Conservation (phyloP, 495 filamentous ascomycete species). For the Annulohypoxylon nitens region DNA sequence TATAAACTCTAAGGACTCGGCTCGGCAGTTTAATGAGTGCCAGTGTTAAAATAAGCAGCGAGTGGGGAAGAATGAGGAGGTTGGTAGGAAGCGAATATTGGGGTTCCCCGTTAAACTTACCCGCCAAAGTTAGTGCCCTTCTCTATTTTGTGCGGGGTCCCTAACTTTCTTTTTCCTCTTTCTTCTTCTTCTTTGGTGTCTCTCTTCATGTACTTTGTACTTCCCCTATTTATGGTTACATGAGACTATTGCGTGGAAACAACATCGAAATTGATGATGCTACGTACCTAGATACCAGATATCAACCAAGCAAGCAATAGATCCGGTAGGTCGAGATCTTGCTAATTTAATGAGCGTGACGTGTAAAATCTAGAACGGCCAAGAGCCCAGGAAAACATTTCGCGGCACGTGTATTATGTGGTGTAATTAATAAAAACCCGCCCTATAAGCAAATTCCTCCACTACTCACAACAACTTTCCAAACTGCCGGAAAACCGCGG, state of each 20-base stretch:
- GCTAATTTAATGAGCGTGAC: not conserved
- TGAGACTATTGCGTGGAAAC: slow-evolving; percentile 33
- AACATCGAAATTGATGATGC: not conserved
- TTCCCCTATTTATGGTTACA: slow-evolving; percentile 4
- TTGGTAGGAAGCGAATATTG: slow-evolving; percentile 11
- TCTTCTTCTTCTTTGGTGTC: not conserved
- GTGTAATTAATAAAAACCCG: slow-evolving; percentile 3
- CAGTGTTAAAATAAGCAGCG: slow-evolving; percentile 3
- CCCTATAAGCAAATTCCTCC: slow-evolving; percentile 6
- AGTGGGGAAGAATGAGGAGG: slow-evolving; percentile 16
- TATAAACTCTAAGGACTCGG: not conserved
- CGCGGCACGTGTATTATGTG: slow-evolving; percentile 7
- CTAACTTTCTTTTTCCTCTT: slow-evolving; percentile 13
- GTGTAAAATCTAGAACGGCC: slow-evolving; percentile 19
- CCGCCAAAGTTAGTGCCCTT: not conserved
- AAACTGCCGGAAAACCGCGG: slow-evolving; percentile 7
- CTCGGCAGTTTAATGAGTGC: slow-evolving; percentile 6
- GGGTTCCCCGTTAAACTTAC: slow-evolving; percentile 24
- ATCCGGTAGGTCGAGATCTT: slow-evolving; percentile 6
- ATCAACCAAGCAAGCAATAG: not conserved
- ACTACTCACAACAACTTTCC: slow-evolving; percentile 5
- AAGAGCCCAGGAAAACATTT: slow-evolving; percentile 9
- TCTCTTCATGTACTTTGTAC: not conserved
- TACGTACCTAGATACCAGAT: not conserved
- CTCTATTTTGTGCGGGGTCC: slow-evolving; percentile 21